Evolutionary conservation across 1,284 basidiomycete genomes (phyloP).

Genomic region (Peniophora sp.): DNA sequence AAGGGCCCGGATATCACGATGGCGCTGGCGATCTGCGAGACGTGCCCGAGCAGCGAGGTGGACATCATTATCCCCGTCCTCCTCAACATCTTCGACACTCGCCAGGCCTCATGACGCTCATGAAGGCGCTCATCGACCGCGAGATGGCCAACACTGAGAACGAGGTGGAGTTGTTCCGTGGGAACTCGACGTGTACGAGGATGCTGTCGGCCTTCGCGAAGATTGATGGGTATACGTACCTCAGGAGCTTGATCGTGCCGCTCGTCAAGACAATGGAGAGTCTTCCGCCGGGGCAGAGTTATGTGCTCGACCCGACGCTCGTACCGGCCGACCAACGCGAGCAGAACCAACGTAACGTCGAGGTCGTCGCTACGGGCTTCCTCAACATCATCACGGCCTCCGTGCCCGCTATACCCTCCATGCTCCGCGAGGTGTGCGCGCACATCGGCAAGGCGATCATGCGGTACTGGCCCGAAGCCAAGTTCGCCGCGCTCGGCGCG

Average conservation of each 20-base stretch:
- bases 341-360: slow-evolving; percentile 67
- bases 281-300: slow-evolving; percentile 67
- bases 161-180: slow-evolving; percentile 76
- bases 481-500: slow-evolving; percentile 81
- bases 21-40: slow-evolving; percentile 80
- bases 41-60: slow-evolving; percentile 69
- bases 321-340: slow-evolving; percentile 52
- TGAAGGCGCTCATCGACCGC: slow-evolving; percentile 79
- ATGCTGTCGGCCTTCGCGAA: slow-evolving; percentile 81
- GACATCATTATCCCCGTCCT: slow-evolving; percentile 84
- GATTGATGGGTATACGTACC: slow-evolving; percentile 84
- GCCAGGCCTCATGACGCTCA: slow-evolving; percentile 62
- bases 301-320: slow-evolving; percentile 73
- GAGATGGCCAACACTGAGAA: slow-evolving; percentile 76
- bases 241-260: slow-evolving; percentile 71
- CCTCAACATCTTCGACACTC: slow-evolving; percentile 79
- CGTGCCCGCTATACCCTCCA: slow-evolving; percentile 67
- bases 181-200: slow-evolving; percentile 80
- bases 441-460: slow-evolving; percentile 77
- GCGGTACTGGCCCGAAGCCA: slow-evolving; percentile 74
- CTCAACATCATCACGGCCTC: slow-evolving; percentile 72
- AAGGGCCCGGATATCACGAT: slow-evolving; percentile 56
- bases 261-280: slow-evolving; percentile 68
- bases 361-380: slow-evolving; percentile 71
- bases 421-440: slow-evolving; percentile 83